Evolutionary conservation across 106 monocot species (phyloP).

Genomic region (Dioscorea alata): DNA sequence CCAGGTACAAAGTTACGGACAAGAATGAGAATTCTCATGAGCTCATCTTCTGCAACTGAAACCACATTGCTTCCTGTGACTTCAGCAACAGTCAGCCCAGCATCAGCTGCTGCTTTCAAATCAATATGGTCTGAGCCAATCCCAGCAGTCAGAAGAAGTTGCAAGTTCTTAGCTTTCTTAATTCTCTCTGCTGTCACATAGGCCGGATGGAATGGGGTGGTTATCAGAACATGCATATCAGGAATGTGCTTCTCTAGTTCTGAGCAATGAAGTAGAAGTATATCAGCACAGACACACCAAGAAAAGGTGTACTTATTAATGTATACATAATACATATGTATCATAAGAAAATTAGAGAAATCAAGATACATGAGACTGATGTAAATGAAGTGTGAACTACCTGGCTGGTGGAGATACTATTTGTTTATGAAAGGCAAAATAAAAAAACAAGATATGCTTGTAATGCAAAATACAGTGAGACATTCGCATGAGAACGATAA

Average conservation of each 20-base stretch:
- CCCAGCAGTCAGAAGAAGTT: conserved; percentile 89
- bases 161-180: conserved; percentile 84
- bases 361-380: too few species aligned
- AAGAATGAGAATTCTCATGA: conserved; percentile 86
- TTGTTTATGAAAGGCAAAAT: too few species aligned
- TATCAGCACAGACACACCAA: too few species aligned
- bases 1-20: conserved; percentile 90
- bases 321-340: too few species aligned
- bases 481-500: too few species aligned
- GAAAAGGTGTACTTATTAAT: too few species aligned
- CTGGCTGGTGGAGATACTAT: too few species aligned
- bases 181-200: conserved; percentile 87
- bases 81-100: conserved; percentile 89
- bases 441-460: too few species aligned
- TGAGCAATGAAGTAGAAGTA: conserved; percentile 7
- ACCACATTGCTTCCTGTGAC: conserved; percentile 95
- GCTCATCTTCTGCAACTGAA: conserved; percentile 95
- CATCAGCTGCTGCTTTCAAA: conserved; percentile 75
- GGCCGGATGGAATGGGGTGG: conserved; percentile 95
- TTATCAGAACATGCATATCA: conserved; percentile 86
- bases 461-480: too few species aligned
- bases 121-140: conserved; percentile 97
- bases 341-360: too few species aligned
- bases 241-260: conserved; percentile 91
- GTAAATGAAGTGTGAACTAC: too few species aligned